Base-by-base conservation (phyloP, 2,329 filamentous ascomycete genomes). In the Curvularia verruculosa region DNA sequence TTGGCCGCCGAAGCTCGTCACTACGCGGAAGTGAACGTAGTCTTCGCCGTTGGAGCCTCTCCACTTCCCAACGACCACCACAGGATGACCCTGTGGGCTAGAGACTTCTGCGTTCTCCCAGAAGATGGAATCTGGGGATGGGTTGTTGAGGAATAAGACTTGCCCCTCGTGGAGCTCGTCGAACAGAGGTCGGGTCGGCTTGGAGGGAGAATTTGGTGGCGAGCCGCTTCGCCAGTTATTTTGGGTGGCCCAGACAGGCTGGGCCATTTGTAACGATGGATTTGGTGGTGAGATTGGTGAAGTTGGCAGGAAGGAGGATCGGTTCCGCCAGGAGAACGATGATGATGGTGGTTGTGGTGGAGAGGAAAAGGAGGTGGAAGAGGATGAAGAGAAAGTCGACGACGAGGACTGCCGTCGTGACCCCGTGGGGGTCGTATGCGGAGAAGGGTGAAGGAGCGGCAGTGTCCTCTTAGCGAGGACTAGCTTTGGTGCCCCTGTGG, bases 1-100 rank as follows among this genome's bases (percentile, higher is more conserved):
- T 9, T 21, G 8, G 10, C 58, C 56, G 6, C 52, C 41, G 15
- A 64, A 64, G 29, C 29, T 60, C 6, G 66, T 66, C 18, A 61
- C 56, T 4, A 26, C n/a, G 39, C 59, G 58, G 40, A 67, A 36
- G 5, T 21, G 28, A 36, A 65, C 63, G 34, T 44, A 52, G 23
- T 52, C 45, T 24, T 49, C 50, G 5, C 60, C 58, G 3, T 5
- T n/a, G n/a, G n/a, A n/a, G n/a, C 9, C 40, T 9, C 6, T 37
- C 34, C 29, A 51, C 28, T 44, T 58, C 10, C 43, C 28, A 23
- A 56, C 48, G 9, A 67, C 52, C n/a, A 68, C 64, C 2, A 59
- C 39, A 10, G 54, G 60, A 31, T 63, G 58, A 2, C 44, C 9
- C 43, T 52, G 49, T 21, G 55, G 50, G 0, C 24, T 13, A 15